Conservation (phyloP, 345 rosid genomes). For the Anacardium occidentale region DNA sequence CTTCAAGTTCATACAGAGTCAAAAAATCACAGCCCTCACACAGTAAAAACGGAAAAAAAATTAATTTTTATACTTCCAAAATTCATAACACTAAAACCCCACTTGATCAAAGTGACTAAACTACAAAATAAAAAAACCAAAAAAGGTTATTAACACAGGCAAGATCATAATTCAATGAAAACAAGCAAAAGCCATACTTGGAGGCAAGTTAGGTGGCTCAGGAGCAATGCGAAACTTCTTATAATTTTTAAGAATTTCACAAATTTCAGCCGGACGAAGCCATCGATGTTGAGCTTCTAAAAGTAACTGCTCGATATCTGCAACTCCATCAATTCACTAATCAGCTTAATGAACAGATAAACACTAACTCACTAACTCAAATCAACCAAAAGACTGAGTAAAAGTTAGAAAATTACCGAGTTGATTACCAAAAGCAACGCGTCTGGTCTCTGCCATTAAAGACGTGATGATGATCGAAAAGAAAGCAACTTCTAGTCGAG, state of each 20-base stretch:
- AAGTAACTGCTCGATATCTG: slow-evolving; percentile 83
- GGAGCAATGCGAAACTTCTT: slow-evolving; percentile 60
- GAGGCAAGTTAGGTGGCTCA: slow-evolving; percentile 68
- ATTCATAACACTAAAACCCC: too few species aligned
- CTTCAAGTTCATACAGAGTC: not conserved
- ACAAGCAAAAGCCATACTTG: slow-evolving; percentile 47
- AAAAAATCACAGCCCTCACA: not conserved
- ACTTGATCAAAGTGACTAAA: too few species aligned
- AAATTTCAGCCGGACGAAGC: slow-evolving; percentile 94
- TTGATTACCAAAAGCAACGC: too few species aligned
- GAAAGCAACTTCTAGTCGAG: too few species aligned
- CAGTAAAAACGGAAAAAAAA: too few species aligned
- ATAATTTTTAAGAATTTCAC: slow-evolving; percentile 77
- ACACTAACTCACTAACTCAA: not conserved
- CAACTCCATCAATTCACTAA: slow-evolving; percentile 14
- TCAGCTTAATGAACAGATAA: too few species aligned
- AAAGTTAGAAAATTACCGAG: not conserved
- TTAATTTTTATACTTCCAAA: too few species aligned
- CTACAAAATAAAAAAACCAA: too few species aligned
- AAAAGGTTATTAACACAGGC: too few species aligned
- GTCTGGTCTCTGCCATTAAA: too few species aligned
- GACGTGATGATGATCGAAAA: too few species aligned
- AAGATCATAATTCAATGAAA: too few species aligned
- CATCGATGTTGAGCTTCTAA: slow-evolving; percentile 83
- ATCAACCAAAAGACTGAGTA: not conserved